phyloP scores from a whole-genome alignment of 2,329 filamentous ascomycete genomes.

The Clonostachys rhizophaga region DNA sequence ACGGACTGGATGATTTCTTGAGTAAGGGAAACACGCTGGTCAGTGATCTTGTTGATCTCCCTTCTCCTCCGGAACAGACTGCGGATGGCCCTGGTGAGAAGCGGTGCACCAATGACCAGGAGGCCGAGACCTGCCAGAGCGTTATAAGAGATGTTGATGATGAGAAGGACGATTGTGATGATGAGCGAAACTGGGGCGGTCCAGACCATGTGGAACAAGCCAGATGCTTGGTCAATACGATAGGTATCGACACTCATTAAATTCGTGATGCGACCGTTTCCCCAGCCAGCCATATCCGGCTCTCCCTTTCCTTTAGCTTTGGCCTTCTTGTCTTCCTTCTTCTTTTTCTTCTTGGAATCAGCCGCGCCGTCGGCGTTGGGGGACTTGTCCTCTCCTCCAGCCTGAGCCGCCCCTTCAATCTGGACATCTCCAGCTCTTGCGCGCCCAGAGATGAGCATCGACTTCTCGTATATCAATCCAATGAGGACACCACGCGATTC shows the following conservation, averaged over 20 bases:
- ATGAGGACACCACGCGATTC: constrained; percentile 79
- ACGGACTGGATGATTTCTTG: constrained; percentile 91
- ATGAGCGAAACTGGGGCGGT: constrained; percentile 74
- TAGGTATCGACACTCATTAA: constrained; percentile 95
- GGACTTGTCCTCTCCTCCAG: constrained; percentile 34
- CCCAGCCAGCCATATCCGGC: constrained; percentile 63
- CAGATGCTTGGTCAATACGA: constrained; percentile 82
- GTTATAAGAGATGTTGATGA: constrained; percentile 87
- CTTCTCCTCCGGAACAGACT: constrained; percentile 71
- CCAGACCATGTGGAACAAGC: constrained; percentile 90
- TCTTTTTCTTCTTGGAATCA: constrained; percentile 30
- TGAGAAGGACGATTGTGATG: constrained; percentile 72
- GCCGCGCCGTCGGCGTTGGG: constrained; percentile 32
- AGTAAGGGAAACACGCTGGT: constrained; percentile 84
- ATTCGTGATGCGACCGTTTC: constrained; percentile 86
- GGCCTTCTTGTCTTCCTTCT: constrained; percentile 25
- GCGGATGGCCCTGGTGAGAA: constrained; percentile 73
- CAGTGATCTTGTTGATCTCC: constrained; percentile 87
- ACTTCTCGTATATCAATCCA: constrained; percentile 84
- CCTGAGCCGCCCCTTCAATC: constrained; percentile 4
- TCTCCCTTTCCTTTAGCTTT: not conserved
- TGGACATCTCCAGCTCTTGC: constrained; percentile 74
- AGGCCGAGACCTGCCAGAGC: constrained; percentile 84
- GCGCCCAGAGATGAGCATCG: constrained; percentile 81
- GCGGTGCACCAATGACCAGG: constrained; percentile 71